Conservation (phyloP, 1,139 yeast genomes). For the Komagataea norvegica region DNA sequence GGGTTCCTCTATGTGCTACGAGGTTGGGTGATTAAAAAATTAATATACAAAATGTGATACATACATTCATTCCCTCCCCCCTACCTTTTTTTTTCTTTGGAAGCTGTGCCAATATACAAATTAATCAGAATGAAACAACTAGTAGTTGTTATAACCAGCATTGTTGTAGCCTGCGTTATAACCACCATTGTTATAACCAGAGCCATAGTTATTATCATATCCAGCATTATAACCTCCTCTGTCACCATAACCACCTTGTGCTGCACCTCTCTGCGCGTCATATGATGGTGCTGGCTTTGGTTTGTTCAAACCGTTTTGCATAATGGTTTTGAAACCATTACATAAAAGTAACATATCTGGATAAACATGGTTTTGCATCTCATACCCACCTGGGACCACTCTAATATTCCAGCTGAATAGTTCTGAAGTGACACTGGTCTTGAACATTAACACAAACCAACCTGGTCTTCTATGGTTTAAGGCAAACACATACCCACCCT, state of each 20-base stretch:
- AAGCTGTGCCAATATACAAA: too few relatives aligned
- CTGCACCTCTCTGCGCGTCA: constrained; percentile 3
- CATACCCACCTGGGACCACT: constrained; percentile 82
- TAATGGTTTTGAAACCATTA: constrained; percentile 80
- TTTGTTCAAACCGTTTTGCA: constrained; percentile 25
- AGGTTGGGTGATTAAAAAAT: too few relatives aligned
- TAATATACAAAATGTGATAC: too few relatives aligned
- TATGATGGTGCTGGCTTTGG: constrained; percentile 4
- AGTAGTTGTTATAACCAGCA: constrained; percentile 5
- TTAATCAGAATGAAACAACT: too few relatives aligned
- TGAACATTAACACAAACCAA: constrained; percentile 81
- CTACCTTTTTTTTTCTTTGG: too few relatives aligned
- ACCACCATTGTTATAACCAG: constrained; percentile 2
- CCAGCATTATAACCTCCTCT: constrained; percentile 5
- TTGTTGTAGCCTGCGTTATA: constrained; percentile 1
- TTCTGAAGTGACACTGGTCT: constrained; percentile 65
- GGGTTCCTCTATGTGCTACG: too few relatives aligned
- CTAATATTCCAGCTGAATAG: constrained; percentile 86
- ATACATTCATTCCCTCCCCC: too few relatives aligned
- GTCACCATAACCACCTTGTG: background rate
- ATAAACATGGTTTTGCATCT: constrained; percentile 71
- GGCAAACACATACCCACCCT: constrained; percentile 89
- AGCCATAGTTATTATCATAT: constrained; percentile 1
- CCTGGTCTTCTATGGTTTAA: constrained; percentile 91
- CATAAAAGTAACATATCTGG: constrained; percentile 84